Percentiles rank a stretch among this genome's conserved stretches.
These are phyloP conservation scores for Endogone sp. DNA, from an alignment of 192 early-diverging fungal genomes.

Conservation along the genomic window DNA sequence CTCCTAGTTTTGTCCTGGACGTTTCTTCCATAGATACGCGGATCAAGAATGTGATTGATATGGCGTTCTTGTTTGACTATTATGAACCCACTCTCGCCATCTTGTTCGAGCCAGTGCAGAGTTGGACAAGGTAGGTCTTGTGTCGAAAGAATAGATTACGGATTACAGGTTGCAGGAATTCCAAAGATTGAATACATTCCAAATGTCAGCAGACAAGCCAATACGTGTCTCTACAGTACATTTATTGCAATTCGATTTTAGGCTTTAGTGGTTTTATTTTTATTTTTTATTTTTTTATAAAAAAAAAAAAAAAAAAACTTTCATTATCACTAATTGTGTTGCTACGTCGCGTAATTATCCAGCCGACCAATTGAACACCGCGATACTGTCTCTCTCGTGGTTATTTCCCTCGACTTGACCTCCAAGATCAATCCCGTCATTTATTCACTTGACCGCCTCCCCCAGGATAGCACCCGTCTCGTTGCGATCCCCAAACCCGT, in stretches of 20 bases:
- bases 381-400: conserved; percentile 32
- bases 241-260: not conserved
- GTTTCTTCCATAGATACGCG: conserved; percentile 48
- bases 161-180: too few species aligned
- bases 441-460: conserved; percentile 70
- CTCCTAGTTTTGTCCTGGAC: conserved; percentile 71
- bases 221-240: too few species aligned
- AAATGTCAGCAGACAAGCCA: too few species aligned
- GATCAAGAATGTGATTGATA: conserved; percentile 82
- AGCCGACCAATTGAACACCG: conserved; percentile 23
- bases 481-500: conserved; percentile 77
- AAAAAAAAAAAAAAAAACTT: too few species aligned
- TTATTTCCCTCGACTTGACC: conserved; percentile 82
- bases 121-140: conserved; percentile 78
- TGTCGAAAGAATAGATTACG: not conserved
- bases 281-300: too few species aligned
- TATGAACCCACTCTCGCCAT: conserved; percentile 93
- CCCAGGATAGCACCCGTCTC: conserved; percentile 74
- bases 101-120: conserved; percentile 80
- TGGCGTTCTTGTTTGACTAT: conserved; percentile 88
- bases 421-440: conserved; percentile 79
- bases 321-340: too few species aligned
- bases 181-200: too few species aligned
- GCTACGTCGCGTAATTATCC: too few species aligned
- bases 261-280: too few species aligned